Percentiles rank a stretch among this genome's conserved stretches.
Evolutionary conservation across 768 basidiomycete genomes (phyloP).

Genomic region (Lactarius hatsudake): DNA sequence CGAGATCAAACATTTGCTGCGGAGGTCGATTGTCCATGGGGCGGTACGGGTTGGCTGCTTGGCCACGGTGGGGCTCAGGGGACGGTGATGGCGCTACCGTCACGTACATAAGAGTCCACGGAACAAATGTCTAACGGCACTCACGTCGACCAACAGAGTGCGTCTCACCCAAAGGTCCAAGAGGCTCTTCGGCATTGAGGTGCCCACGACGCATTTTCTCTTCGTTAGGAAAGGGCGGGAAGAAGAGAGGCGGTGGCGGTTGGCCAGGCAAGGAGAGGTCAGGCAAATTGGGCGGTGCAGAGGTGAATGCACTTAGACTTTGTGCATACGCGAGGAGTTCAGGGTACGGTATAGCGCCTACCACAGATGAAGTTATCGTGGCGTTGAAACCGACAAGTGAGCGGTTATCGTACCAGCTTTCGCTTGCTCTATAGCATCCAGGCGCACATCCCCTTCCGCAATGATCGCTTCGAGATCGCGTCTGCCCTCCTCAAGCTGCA

Average conservation of each 20-base stretch:
- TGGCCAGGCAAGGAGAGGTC: constrained; percentile 68
- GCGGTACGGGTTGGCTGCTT: constrained; percentile 66
- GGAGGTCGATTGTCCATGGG: constrained; percentile 63
- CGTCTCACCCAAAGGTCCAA: constrained; percentile 76
- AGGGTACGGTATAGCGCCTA: constrained; percentile 78
- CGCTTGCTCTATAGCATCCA: constrained; percentile 67
- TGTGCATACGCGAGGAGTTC: constrained; percentile 83
- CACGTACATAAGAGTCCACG: constrained; percentile 13
- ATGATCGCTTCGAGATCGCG: constrained; percentile 67
- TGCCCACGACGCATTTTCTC: constrained; percentile 86
- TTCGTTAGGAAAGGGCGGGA: constrained; percentile 89
- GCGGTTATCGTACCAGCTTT: constrained; percentile 55
- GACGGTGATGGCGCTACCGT: constrained; percentile 58
- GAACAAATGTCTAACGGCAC: constrained; percentile 27
- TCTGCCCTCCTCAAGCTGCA: constrained; percentile 62
- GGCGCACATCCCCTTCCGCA: constrained; percentile 70
- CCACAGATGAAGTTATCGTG: not conserved
- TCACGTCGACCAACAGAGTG: constrained; percentile 76
- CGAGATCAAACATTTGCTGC: constrained; percentile 70
- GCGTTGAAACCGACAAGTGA: not conserved
- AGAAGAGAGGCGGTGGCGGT: constrained; percentile 75
- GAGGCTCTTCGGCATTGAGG: constrained; percentile 75
- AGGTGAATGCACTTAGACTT: constrained; percentile 80
- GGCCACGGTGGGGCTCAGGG: constrained; percentile 46
- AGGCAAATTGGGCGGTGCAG: constrained; percentile 86